Evolutionary conservation across 768 basidiomycete genomes (phyloP).

Genomic region (Mycena vitilis): DNA sequence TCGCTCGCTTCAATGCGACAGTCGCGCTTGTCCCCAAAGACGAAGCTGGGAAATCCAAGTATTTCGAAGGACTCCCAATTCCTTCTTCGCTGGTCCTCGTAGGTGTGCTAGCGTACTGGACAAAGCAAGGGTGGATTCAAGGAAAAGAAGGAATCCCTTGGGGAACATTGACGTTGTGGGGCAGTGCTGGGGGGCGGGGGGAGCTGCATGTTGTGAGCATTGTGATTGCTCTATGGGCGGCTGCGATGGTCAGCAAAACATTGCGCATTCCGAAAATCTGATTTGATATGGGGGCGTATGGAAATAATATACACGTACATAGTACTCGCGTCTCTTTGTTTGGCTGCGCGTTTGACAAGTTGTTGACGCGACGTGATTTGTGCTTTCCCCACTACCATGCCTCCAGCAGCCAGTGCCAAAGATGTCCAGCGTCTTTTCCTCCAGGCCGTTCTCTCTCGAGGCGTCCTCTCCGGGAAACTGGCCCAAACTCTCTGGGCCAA

Average conservation of each 20-base stretch:
- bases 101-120: constrained; percentile 83
- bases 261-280: constrained; percentile 85
- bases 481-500: constrained; percentile 76
- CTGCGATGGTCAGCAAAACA: constrained; percentile 99
- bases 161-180: constrained; percentile 83
- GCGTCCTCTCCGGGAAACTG: constrained; percentile 71
- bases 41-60: constrained; percentile 85
- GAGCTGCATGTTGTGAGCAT: constrained; percentile 86
- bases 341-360: constrained; percentile 20
- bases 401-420: constrained; percentile 57
- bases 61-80: constrained; percentile 98
- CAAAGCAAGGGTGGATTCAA: constrained; percentile 85
- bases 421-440: constrained; percentile 84
- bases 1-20: constrained; percentile 98
- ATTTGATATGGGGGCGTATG: constrained; percentile 10
- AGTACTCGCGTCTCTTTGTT: background rate
- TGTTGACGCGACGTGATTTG: constrained; percentile 15
- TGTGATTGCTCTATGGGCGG: constrained; percentile 89
- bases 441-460: constrained; percentile 80
- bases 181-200: constrained; percentile 74
- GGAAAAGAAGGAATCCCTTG: constrained; percentile 80
- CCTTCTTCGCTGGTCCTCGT: constrained; percentile 90
- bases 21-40: constrained; percentile 95
- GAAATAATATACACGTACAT: constrained; percentile 17
- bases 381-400: constrained; percentile 23